These are phyloP conservation scores for Podospora bellae-mahoneyi DNA, from an alignment of 495 filamentous ascomycete species.

Conservation along the genomic window DNA sequence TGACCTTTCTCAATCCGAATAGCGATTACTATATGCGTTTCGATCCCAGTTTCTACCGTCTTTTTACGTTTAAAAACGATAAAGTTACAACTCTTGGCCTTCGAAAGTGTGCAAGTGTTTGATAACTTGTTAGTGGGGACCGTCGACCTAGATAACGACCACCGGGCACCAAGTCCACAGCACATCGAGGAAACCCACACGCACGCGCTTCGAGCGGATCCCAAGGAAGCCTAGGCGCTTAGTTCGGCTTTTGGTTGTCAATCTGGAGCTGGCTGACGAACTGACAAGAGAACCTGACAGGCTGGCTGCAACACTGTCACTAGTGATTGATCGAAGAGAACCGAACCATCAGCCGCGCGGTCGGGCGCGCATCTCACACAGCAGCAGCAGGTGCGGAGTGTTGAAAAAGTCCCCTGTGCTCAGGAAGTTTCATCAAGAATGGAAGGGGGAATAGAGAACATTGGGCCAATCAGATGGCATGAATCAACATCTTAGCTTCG, in stretches of 20 bases:
- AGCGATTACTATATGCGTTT: too few relatives aligned
- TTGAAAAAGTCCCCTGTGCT: neutral
- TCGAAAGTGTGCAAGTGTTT: too few relatives aligned
- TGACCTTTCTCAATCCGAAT: too few relatives aligned
- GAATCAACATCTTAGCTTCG: slow-evolving; percentile 20
- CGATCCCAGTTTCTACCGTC: too few relatives aligned
- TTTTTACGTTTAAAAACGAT: too few relatives aligned
- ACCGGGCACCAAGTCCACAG: too few relatives aligned
- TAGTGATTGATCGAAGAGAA: neutral
- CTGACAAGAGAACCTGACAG: neutral
- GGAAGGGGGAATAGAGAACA: slow-evolving; percentile 13
- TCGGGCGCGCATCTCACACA: neutral
- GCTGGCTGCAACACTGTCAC: neutral
- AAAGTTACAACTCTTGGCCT: too few relatives aligned
- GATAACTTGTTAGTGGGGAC: too few relatives aligned
- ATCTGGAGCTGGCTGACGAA: neutral
- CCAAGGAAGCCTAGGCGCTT: neutral
- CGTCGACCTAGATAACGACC: too few relatives aligned
- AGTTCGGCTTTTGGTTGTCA: neutral
- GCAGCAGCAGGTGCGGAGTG: neutral
- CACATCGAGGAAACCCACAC: neutral
- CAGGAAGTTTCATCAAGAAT: neutral
- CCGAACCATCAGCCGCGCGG: neutral
- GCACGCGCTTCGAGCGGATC: neutral
- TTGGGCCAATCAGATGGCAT: slow-evolving; percentile 21